phyloP scores from a whole-genome alignment of 257 asterid species.

The Nicotiana attenuata region DNA sequence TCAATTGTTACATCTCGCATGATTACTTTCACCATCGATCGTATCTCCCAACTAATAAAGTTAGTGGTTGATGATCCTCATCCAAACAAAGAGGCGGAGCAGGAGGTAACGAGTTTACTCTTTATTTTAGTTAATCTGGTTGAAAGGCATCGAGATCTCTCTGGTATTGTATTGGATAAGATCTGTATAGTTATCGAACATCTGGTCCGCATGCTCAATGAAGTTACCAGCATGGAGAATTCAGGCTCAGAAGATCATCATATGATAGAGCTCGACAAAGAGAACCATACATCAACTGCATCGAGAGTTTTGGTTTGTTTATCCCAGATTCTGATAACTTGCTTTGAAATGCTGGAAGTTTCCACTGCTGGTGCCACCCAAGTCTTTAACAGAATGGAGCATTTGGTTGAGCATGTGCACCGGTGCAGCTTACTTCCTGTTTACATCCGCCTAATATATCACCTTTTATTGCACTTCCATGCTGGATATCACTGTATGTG shows the following conservation, averaged over 20 bases:
- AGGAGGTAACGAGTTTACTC: constrained; percentile 57
- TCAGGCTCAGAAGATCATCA: constrained; percentile 19
- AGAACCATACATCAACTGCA: constrained; percentile 10
- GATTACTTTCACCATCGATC: constrained; percentile 43
- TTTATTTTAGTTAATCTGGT: constrained; percentile 40
- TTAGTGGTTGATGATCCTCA: constrained; percentile 22
- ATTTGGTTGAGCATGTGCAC: constrained; percentile 41
- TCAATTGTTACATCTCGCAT: constrained; percentile 35
- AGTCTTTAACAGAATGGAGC: constrained; percentile 39
- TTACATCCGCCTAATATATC: constrained; percentile 32
- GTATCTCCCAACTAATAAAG: constrained; percentile 34
- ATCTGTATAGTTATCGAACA: constrained; percentile 38
- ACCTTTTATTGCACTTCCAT: constrained; percentile 44
- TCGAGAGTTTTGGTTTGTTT: constrained; percentile 41
- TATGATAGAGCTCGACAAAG: constrained; percentile 19
- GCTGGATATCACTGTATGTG: constrained; percentile 24
- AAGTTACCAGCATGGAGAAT: constrained; percentile 21
- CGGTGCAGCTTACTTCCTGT: constrained; percentile 30
- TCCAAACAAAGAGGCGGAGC: constrained; percentile 31
- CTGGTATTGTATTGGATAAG: constrained; percentile 45
- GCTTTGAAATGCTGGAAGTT: constrained; percentile 44
- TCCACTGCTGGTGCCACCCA: constrained; percentile 28
- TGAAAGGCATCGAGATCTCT: constrained; percentile 39
- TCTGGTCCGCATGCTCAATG: constrained; percentile 31
- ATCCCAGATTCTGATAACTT: constrained; percentile 41